Conservation (phyloP, 371 early-diverging fungal species). For the Coemansia sp. region DNA sequence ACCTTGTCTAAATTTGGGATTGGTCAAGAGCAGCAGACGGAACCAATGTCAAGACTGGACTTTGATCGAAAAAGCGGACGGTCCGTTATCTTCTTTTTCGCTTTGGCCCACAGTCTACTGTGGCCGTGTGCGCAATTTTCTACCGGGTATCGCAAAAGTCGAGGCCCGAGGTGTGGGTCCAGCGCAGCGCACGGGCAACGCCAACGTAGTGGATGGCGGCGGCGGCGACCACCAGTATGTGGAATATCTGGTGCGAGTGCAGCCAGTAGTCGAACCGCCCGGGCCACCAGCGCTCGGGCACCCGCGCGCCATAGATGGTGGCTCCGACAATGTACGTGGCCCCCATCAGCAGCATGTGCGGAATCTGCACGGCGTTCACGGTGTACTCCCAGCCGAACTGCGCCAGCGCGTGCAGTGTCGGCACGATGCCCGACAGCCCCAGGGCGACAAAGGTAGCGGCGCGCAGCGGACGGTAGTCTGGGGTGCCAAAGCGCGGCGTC, state of each 20-base stretch:
- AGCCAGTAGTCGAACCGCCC: constrained; percentile 69
- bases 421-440: constrained; percentile 76
- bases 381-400: constrained; percentile 71
- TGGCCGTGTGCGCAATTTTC: too few relatives aligned
- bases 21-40: too few relatives aligned
- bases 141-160: constrained; percentile 14
- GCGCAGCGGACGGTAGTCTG: constrained; percentile 77
- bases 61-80: too few relatives aligned
- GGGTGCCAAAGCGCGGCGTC: constrained; percentile 64
- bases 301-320: constrained; percentile 73
- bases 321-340: constrained; percentile 79
- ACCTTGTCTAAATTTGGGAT: too few relatives aligned
- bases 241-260: constrained; percentile 92
- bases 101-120: too few relatives aligned
- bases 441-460: constrained; percentile 76
- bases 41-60: too few relatives aligned
- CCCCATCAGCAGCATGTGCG: constrained; percentile 70
- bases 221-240: constrained; percentile 79
- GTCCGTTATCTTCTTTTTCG: too few relatives aligned
- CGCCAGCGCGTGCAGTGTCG: constrained; percentile 66
- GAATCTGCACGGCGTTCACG: constrained; percentile 41
- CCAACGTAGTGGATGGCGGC: constrained; percentile 77
- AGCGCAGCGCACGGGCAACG: constrained; percentile 63
- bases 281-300: constrained; percentile 68
- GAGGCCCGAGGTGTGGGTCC: constrained; percentile 45